Evolutionary conservation across 768 basidiomycete genomes (phyloP).

Genomic region (Auricularia sp.): DNA sequence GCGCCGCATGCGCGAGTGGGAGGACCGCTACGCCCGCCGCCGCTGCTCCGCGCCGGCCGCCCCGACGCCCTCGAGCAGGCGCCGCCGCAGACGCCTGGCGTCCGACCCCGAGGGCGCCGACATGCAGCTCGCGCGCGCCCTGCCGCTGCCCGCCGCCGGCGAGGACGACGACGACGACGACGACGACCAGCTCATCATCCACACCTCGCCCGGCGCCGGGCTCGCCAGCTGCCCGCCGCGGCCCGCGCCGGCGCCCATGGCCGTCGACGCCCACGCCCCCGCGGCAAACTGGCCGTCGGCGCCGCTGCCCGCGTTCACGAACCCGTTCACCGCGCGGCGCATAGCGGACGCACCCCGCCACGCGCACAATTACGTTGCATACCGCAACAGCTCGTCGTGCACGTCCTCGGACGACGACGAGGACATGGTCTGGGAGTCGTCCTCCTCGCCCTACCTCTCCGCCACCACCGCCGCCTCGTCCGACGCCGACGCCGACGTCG

Average conservation of each 20-base stretch:
- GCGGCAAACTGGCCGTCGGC: conserved; percentile 30
- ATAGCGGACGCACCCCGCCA: conserved; percentile 24
- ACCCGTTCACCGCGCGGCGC: conserved; percentile 13
- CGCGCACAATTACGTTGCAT: conserved; percentile 16
- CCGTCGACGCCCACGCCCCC: conserved; percentile 36
- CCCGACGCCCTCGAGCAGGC: background rate
- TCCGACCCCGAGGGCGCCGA: background rate
- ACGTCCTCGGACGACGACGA: conserved; percentile 28
- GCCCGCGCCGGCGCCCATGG: conserved; percentile 25
- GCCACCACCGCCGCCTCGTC: conserved; percentile 12
- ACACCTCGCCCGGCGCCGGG: conserved; percentile 28
- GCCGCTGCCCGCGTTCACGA: conserved; percentile 7
- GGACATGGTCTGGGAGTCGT: conserved; percentile 8
- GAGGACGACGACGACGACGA: conserved; percentile 30
- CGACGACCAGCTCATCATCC: conserved; percentile 52
- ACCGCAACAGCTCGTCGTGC: conserved; percentile 13
- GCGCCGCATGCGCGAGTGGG: conserved; percentile 65
- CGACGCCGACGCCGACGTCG: conserved; percentile 23
- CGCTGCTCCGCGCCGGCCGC: background rate
- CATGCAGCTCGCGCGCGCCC: background rate
- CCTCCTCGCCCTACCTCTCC: conserved; percentile 8
- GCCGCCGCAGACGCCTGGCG: background rate
- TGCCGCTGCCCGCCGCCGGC: conserved; percentile 10
- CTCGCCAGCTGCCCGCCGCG: conserved; percentile 7
- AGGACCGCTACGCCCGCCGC: conserved; percentile 21